Evolutionary conservation across 208 protist species (phyloP).

Genomic region (Angomonas ambiguus): DNA sequence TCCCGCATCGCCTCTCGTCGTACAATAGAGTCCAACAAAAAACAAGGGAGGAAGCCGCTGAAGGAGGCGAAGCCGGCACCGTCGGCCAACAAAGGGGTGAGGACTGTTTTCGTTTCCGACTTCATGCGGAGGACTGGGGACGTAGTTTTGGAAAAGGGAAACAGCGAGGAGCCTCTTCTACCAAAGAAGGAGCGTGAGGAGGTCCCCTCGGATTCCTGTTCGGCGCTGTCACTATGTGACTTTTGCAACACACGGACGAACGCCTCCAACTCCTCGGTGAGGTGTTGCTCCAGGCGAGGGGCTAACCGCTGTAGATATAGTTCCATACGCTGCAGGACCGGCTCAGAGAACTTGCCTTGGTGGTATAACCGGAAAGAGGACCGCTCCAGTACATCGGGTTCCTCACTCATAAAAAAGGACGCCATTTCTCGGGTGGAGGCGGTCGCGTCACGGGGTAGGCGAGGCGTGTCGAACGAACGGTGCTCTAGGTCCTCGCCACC

Average conservation of each 20-base stretch:
- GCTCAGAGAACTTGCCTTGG: constrained; percentile 21
- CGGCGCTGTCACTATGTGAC: background rate
- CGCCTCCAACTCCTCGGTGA: constrained; percentile 20
- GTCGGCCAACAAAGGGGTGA: too few relatives aligned
- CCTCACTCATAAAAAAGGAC: constrained; percentile 3
- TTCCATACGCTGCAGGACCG: constrained; percentile 19
- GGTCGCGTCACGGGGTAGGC: constrained; percentile 7
- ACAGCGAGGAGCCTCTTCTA: background rate
- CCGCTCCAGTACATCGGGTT: constrained; percentile 29
- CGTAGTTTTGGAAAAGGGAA: background rate
- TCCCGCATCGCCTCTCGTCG: constrained; percentile 50
- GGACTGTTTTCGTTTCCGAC: background rate
- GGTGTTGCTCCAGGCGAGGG: constrained; percentile 18
- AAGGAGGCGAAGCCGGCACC: background rate
- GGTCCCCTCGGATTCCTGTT: background rate
- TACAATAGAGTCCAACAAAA: constrained; percentile 31
- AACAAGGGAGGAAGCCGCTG: constrained; percentile 19
- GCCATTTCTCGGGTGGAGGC: constrained; percentile 14
- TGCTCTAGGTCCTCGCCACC: constrained; percentile 7
- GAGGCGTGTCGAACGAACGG: background rate
- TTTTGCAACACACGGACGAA: constrained; percentile 12
- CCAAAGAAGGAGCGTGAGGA: background rate
- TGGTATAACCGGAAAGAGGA: constrained; percentile 25
- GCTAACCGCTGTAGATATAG: constrained; percentile 20
- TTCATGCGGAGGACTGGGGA: background rate